Evolutionary conservation across 1,284 basidiomycete genomes (phyloP).

Genomic region (Coriolopsis trogii): DNA sequence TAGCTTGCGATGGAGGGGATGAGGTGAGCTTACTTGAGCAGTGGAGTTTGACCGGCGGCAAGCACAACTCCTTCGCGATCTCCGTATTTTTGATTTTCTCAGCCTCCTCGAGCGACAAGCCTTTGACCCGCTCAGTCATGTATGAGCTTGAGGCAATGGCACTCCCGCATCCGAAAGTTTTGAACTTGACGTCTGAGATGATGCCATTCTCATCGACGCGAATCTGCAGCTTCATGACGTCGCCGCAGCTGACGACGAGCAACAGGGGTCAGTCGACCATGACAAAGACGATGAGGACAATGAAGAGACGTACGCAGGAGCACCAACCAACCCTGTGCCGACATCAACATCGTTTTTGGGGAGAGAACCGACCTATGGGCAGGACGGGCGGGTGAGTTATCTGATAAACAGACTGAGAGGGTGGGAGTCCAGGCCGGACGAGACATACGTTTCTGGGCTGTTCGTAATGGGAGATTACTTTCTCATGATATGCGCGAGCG

Average conservation of each 20-base stretch:
- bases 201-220: slow-evolving; percentile 93
- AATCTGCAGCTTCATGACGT: slow-evolving; percentile 99
- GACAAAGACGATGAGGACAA: slow-evolving; percentile 1
- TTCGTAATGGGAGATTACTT: slow-evolving; percentile 96
- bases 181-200: slow-evolving; percentile 99
- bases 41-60: slow-evolving; percentile 97
- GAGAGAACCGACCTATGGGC: slow-evolving; percentile 88
- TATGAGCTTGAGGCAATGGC: slow-evolving; percentile 97
- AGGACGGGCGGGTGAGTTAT: slow-evolving; percentile 41
- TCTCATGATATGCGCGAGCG: slow-evolving; percentile 84
- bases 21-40: slow-evolving; percentile 69
- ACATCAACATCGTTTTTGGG: slow-evolving; percentile 91
- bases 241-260: slow-evolving; percentile 63
- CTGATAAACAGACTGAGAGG: slow-evolving; percentile 52
- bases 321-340: slow-evolving; percentile 97
- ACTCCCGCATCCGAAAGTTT: slow-evolving; percentile 96
- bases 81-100: slow-evolving; percentile 99
- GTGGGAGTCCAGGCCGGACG: slow-evolving; percentile 29
- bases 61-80: slow-evolving; percentile 94
- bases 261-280: slow-evolving; percentile 21
- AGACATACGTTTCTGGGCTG: slow-evolving; percentile 87
- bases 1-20: slow-evolving; percentile 14
- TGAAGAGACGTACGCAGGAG: slow-evolving; percentile 82
- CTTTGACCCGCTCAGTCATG: slow-evolving; percentile 98
- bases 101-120: slow-evolving; percentile 91